Evolutionary conservation across 164 flowering plant genomes (phyloP), one percentile per base, ranked within the genome.

Genomic region (Warburgia ugandensis): DNA sequence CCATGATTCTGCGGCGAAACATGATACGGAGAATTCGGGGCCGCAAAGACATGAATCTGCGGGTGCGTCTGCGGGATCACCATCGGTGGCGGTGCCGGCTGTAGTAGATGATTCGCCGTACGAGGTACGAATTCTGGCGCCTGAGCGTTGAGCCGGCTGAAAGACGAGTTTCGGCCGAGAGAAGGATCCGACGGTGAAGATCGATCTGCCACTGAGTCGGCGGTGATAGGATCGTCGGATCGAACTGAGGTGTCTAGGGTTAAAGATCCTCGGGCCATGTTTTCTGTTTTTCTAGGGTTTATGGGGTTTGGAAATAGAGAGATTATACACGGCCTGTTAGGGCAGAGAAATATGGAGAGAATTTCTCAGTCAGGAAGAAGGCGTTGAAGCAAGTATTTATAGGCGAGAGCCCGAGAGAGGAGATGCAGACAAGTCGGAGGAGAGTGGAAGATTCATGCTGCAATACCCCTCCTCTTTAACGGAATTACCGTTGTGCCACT

Each of bases 51-150:
- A 25, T 67, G 81, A 31, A 72, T 61, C 61, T 66, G 50, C 0
- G 50, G 56, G 16, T 69, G 59, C 13, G 40, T 17, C 36, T 54
- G 66, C 11, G 72, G 57, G 23, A 63, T 46, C 48, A 48, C 54
- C 43, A 61, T n/a, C 48, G 59, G 54, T 17, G 60, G 49, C 37
- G 43, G 68, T 9, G 31, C 38, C n/a, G 67, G 29, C 40, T 64
- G 50, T 64, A 70, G 30, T n/a, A 54, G 45, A 26, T 54, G 61
- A 25, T 22, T 53, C 23, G 58, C 43, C 4, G 38, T 45, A 45
- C 67, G 70, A 1, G 72, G 94, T 23, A 85, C 84, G 64, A 85
- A 89, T 69, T 83, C 94, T 0, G 97, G 86, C 7, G 94, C 91
- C 55, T 63, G 62, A 3, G 94, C 97, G 68, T 81, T 88, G 54